Conservation (phyloP, 352 stramenopile genomes). For the Phytophthora foliorum region DNA sequence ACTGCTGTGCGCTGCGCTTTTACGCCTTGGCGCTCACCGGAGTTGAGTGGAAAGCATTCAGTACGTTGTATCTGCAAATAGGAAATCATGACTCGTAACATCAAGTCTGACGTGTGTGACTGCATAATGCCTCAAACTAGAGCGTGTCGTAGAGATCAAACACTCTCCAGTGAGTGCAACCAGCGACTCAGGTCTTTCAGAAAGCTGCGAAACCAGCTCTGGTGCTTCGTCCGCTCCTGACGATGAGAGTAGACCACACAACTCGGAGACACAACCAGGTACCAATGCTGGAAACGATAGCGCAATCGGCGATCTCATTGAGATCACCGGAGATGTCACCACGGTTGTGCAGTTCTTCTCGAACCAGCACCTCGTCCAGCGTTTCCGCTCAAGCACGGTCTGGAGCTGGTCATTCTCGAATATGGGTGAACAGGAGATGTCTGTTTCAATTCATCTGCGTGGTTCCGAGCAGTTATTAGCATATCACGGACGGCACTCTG, state of each 20-base stretch:
- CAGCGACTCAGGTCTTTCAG: not conserved
- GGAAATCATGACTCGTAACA: not conserved
- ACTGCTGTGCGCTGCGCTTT: conserved; percentile 51
- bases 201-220: not conserved
- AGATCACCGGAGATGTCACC: not conserved
- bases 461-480: conserved; percentile 8
- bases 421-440: conserved; percentile 7
- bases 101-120: not conserved
- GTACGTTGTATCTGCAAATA: conserved; percentile 33
- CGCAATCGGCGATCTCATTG: not conserved
- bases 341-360: not conserved
- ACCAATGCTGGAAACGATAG: not conserved
- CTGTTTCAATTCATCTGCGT: conserved; percentile 16
- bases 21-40: conserved; percentile 54
- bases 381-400: not conserved
- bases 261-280: not conserved
- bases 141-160: conserved; percentile 27
- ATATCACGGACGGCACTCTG: conserved; percentile 1
- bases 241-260: not conserved
- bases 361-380: not conserved
- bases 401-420: conserved; percentile 14
- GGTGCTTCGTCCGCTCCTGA: not conserved
- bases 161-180: not conserved
- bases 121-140: conserved; percentile 14
- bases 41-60: conserved; percentile 43